Evolutionary conservation across 2,329 filamentous ascomycete species (phyloP).

Genomic region (Thielaviopsis cerberus): DNA sequence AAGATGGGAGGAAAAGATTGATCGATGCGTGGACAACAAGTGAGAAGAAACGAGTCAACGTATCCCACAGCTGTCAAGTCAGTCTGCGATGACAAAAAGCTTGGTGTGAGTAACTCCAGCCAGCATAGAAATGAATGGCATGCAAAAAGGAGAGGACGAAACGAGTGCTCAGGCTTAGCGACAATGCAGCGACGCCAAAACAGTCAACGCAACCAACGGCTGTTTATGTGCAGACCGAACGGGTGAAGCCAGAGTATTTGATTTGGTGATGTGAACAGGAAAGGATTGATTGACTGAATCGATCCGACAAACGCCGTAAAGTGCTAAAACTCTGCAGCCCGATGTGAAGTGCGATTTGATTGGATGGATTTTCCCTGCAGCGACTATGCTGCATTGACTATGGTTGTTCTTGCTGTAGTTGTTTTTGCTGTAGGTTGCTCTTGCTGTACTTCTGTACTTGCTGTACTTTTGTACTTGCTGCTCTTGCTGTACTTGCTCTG

Average conservation of each 20-base stretch:
- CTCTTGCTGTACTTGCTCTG: not conserved
- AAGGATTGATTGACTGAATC: not conserved
- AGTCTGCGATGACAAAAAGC: not conserved
- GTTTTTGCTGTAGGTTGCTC: no score
- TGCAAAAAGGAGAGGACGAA: not conserved
- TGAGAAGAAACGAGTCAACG: slow-evolving; percentile 8
- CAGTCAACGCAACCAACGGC: no score
- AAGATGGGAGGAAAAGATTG: not conserved
- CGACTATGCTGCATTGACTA: no score
- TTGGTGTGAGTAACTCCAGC: not conserved
- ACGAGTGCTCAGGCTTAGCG: not conserved
- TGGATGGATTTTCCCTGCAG: no score
- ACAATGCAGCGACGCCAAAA: not conserved
- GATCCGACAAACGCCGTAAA: not conserved
- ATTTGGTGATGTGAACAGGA: not conserved
- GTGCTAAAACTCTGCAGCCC: not conserved
- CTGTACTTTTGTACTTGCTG: no score
- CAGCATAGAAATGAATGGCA: not conserved
- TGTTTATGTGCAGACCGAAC: not conserved
- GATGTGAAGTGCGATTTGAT: no score
- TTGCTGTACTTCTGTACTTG: no score
- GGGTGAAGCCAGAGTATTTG: not conserved
- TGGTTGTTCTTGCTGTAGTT: no score
- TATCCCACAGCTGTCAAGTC: slow-evolving; percentile 6
- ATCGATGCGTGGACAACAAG: not conserved